phyloP scores from a whole-genome alignment of 2,329 filamentous ascomycete species.

The Pseudogymnoascus sp. region DNA sequence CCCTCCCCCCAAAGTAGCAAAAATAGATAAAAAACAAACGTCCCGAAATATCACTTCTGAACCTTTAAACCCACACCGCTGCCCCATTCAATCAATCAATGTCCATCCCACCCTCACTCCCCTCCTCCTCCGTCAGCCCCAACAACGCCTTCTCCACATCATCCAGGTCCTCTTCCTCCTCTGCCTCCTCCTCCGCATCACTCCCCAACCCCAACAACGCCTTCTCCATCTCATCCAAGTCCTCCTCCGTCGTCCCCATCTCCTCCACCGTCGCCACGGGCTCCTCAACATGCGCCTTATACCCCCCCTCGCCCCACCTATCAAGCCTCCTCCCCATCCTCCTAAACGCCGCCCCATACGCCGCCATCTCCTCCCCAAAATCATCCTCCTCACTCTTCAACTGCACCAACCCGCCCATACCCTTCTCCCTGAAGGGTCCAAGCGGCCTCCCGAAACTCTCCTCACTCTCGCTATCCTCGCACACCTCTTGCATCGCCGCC shows the following conservation, averaged over 20 bases:
- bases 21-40: background rate
- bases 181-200: constrained; percentile 35
- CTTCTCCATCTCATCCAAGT: constrained; percentile 47
- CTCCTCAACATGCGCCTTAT: constrained; percentile 22
- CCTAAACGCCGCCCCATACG: constrained; percentile 57
- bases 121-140: constrained; percentile 28
- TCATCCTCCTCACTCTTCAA: constrained; percentile 57
- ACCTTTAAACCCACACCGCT: background rate
- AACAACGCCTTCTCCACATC: constrained; percentile 37
- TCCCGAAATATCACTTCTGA: background rate
- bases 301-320: constrained; percentile 48
- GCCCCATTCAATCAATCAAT: constrained; percentile 20
- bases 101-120: constrained; percentile 26
- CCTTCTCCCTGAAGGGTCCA: constrained; percentile 43
- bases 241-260: constrained; percentile 32
- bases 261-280: constrained; percentile 30
- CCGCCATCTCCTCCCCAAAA: constrained; percentile 64
- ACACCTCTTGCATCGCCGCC: constrained; percentile 44
- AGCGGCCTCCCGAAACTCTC: constrained; percentile 31
- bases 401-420: constrained; percentile 56
- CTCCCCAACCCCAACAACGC: constrained; percentile 41
- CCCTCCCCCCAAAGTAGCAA: background rate
- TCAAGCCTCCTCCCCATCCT: constrained; percentile 56
- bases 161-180: constrained; percentile 36
- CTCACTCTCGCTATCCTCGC: constrained; percentile 56